Percentiles rank a stretch among this genome's conserved stretches.
Conservation (phyloP, 2,329 filamentous ascomycete species). For the Coniochaeta prunicola region DNA sequence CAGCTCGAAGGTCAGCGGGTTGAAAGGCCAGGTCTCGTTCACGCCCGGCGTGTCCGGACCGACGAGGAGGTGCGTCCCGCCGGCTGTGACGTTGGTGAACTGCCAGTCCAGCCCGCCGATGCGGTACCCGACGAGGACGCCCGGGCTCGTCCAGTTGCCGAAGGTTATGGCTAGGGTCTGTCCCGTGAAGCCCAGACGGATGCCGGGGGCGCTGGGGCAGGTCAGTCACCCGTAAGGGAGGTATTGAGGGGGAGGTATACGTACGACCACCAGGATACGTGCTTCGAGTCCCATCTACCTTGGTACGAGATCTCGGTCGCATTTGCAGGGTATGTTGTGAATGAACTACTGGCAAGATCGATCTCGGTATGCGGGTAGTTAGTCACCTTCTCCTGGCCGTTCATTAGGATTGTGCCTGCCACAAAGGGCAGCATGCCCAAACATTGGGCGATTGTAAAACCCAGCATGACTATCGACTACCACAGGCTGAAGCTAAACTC, state of each 20-base stretch:
- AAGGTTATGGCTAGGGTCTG: slow-evolving; percentile 45
- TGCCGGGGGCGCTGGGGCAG: slow-evolving; percentile 35
- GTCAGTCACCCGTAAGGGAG: background rate
- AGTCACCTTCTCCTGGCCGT: slow-evolving; percentile 31
- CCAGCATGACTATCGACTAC: slow-evolving; percentile 8
- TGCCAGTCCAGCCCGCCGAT: slow-evolving; percentile 51
- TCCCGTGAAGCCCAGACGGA: slow-evolving; percentile 49
- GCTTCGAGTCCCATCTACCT: slow-evolving; percentile 53
- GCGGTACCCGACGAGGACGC: slow-evolving; percentile 49
- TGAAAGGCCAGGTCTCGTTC: slow-evolving; percentile 32
- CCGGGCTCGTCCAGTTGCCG: slow-evolving; percentile 39
- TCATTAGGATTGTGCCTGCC: slow-evolving; percentile 28
- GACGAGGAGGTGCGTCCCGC: slow-evolving; percentile 48
- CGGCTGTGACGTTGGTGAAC: slow-evolving; percentile 52
- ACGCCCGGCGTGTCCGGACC: slow-evolving; percentile 35
- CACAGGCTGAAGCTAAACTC: background rate
- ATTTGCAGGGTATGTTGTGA: slow-evolving; percentile 40
- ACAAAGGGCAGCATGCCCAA: slow-evolving; percentile 13
- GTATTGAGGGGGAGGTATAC: slow-evolving; percentile 16
- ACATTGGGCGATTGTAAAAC: slow-evolving; percentile 9
- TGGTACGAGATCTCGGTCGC: slow-evolving; percentile 52
- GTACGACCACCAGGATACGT: slow-evolving; percentile 55
- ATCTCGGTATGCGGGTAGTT: slow-evolving; percentile 33
- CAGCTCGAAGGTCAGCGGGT: slow-evolving; percentile 45
- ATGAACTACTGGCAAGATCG: slow-evolving; percentile 21